phyloP scores from a whole-genome alignment of 345 rosid genomes.

The Ceriops decandra region DNA sequence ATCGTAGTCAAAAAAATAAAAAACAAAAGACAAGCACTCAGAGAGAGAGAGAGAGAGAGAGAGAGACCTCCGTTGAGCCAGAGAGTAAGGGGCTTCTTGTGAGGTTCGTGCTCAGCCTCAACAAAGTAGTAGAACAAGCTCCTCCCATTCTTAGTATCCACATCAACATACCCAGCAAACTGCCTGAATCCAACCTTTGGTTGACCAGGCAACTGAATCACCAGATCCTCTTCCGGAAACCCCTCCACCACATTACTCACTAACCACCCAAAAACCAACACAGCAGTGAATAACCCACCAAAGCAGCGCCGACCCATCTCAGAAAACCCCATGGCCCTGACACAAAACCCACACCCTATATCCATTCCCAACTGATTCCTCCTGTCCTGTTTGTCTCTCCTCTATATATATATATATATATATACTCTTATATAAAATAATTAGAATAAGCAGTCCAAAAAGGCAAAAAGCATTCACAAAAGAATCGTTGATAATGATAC shows the following conservation, averaged over 20 bases:
- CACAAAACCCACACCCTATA: slow-evolving; percentile 7
- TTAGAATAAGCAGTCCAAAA: background rate
- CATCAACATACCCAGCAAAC: slow-evolving; percentile 78
- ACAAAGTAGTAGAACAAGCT: slow-evolving; percentile 92
- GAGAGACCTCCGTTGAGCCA: slow-evolving; percentile 90
- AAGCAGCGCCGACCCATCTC: slow-evolving; percentile 36
- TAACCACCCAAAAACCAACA: slow-evolving; percentile 21
- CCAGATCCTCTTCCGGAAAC: slow-evolving; percentile 70
- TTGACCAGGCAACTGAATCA: slow-evolving; percentile 72
- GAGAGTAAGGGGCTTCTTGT: slow-evolving; percentile 66
- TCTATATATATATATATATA: too few species aligned
- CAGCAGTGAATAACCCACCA: slow-evolving; percentile 16
- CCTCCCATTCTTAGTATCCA: slow-evolving; percentile 66
- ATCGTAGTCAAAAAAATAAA: background rate
- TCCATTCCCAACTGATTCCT: slow-evolving; percentile 15
- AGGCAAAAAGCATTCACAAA: background rate
- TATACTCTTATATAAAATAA: too few species aligned
- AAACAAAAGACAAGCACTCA: slow-evolving; percentile 1
- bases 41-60: background rate
- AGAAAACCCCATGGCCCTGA: slow-evolving; percentile 2
- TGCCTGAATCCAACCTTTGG: slow-evolving; percentile 72
- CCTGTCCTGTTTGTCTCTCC: background rate
- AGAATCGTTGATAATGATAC: slow-evolving; percentile 14
- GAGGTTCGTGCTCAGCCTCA: slow-evolving; percentile 63
- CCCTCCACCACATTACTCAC: slow-evolving; percentile 36